Evolutionary conservation across 2,329 filamentous ascomycete species (phyloP).

Genomic region (Ceratocystis ficicola): DNA sequence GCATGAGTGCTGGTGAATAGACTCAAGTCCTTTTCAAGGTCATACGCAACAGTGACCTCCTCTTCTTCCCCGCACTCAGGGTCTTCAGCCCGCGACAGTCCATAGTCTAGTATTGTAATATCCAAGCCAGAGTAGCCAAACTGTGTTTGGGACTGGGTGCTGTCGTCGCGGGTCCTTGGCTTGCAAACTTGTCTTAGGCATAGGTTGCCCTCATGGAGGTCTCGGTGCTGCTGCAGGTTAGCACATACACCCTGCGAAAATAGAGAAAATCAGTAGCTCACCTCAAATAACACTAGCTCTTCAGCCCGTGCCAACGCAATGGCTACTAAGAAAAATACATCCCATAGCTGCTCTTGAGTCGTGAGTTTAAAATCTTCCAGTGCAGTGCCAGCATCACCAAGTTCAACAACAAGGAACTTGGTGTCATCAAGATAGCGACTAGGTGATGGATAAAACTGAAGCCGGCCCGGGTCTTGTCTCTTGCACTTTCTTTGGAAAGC

Average conservation of each 20-base stretch:
- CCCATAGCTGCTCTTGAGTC: conserved; percentile 45
- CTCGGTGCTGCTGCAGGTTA: conserved; percentile 41
- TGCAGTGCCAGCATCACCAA: conserved; percentile 50
- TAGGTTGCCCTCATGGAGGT: conserved; percentile 54
- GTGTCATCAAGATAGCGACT: conserved; percentile 47
- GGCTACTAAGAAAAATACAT: conserved; percentile 48
- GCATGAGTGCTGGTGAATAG: conserved; percentile 50
- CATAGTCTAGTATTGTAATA: conserved; percentile 54
- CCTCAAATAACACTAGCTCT: conserved; percentile 47
- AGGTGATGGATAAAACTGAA: conserved; percentile 52
- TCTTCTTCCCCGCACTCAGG: conserved; percentile 29
- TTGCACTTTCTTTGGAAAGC: conserved; percentile 43
- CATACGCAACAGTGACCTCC: conserved; percentile 39
- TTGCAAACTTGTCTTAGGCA: conserved; percentile 40
- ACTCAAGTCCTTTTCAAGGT: conserved; percentile 47
- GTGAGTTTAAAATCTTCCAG: conserved; percentile 46
- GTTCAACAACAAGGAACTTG: conserved; percentile 48
- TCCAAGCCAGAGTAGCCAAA: conserved; percentile 51
- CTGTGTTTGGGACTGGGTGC: conserved; percentile 11
- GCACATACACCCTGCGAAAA: not conserved
- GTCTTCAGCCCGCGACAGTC: conserved; percentile 47
- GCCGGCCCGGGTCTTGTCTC: conserved; percentile 42
- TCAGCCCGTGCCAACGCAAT: conserved; percentile 50
- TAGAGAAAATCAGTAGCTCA: conserved; percentile 27
- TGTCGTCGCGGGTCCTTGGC: conserved; percentile 22